Evolutionary conservation across 1,139 yeast genomes (phyloP).

Genomic region (Geotrichum phurueaensis): DNA sequence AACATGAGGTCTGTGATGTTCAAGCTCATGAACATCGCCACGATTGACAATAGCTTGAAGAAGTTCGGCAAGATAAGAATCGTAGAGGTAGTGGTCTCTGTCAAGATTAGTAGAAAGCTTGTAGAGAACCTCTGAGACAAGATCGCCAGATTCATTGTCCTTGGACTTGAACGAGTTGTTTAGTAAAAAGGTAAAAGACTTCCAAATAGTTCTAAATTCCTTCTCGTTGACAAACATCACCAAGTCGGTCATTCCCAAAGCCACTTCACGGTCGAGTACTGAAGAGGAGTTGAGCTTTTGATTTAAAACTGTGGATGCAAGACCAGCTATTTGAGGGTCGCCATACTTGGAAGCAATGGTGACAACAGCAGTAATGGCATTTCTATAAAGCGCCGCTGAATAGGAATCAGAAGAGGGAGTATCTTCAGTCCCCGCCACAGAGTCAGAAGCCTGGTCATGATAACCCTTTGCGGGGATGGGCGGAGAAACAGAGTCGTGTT

Average conservation of each 20-base stretch:
- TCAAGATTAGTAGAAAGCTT: conserved; percentile 42
- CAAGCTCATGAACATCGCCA: conserved; percentile 77
- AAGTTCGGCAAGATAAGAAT: conserved; percentile 57
- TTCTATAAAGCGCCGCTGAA: conserved; percentile 19
- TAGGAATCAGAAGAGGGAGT: conserved; percentile 19
- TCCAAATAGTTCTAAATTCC: conserved; percentile 52
- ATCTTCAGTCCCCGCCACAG: conserved; percentile 26
- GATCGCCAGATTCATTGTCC: conserved; percentile 36
- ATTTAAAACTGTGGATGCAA: conserved; percentile 74
- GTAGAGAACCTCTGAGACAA: conserved; percentile 38
- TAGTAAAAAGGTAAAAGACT: conserved; percentile 33
- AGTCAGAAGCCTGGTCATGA: conserved; percentile 5
- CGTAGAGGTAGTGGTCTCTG: conserved; percentile 44
- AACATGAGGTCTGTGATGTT: conserved; percentile 74
- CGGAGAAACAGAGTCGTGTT: conserved; percentile 37
- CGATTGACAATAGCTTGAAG: conserved; percentile 62
- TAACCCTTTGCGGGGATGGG: conserved; percentile 23
- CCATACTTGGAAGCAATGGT: conserved; percentile 63
- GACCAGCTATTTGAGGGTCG: conserved; percentile 70
- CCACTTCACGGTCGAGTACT: conserved; percentile 37
- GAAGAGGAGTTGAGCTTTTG: conserved; percentile 60
- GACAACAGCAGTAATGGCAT: conserved; percentile 67
- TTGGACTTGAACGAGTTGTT: conserved; percentile 12
- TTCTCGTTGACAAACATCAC: conserved; percentile 55
- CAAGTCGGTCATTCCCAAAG: conserved; percentile 54